phyloP scores from a whole-genome alignment of 2,329 filamentous ascomycete species.

The Fusarium stilboides region DNA sequence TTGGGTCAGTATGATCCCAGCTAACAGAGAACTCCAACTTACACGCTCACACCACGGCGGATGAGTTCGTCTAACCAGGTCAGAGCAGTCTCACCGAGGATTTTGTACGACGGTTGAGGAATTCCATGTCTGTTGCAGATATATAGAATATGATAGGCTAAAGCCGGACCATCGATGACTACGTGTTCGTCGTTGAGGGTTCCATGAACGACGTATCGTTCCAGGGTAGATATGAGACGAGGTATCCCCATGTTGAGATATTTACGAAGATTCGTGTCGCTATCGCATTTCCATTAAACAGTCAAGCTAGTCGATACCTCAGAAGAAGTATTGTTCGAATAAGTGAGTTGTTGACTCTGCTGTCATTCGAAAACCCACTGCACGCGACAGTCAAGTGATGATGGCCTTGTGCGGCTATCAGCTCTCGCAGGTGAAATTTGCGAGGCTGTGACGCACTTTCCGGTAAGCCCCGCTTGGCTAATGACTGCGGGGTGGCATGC shows the following conservation, averaged over 20 bases:
- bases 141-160: conserved; percentile 81
- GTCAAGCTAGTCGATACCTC: not conserved
- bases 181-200: conserved; percentile 60
- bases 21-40: conserved; percentile 41
- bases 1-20: conserved; percentile 13
- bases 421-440: conserved; percentile 1
- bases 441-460: conserved; percentile 31
- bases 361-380: not conserved
- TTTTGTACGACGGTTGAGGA: conserved; percentile 73
- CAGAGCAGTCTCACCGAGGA: conserved; percentile 72
- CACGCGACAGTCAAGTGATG: not conserved
- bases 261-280: not conserved
- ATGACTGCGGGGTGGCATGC: conserved; percentile 28
- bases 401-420: not conserved
- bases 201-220: conserved; percentile 64
- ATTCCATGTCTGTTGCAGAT: conserved; percentile 67
- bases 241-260: conserved; percentile 70
- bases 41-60: conserved; percentile 74
- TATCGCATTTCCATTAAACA: conserved; percentile 1
- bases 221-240: conserved; percentile 67
- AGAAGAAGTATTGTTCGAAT: not conserved
- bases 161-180: conserved; percentile 82
- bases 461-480: conserved; percentile 46
- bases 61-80: conserved; percentile 75
- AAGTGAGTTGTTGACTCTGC: not conserved